phyloP scores from a whole-genome alignment of 495 filamentous ascomycete species.

The Penicillium daleae region DNA sequence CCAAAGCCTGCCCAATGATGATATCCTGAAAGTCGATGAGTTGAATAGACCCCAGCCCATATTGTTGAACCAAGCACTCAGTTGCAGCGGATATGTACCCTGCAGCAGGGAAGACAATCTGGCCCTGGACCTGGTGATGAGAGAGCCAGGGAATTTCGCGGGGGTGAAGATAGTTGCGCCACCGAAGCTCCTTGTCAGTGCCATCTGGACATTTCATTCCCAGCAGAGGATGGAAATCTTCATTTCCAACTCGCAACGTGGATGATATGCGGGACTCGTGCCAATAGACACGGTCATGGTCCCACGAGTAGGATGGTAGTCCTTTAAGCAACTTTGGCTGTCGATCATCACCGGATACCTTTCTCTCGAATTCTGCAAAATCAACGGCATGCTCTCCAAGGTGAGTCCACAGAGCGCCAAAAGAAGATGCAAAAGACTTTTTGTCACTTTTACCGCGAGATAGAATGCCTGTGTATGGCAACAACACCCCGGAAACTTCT shows the following conservation, averaged over 20 bases:
- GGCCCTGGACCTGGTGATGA: constrained; percentile 44
- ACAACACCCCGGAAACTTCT: constrained; percentile 11
- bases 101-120: constrained; percentile 62
- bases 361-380: constrained; percentile 16
- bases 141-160: constrained; percentile 46
- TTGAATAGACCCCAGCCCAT: constrained; percentile 20
- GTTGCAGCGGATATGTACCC: constrained; percentile 60
- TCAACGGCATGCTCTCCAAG: constrained; percentile 33
- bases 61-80: constrained; percentile 45
- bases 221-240: constrained; percentile 35
- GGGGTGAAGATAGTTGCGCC: constrained; percentile 40
- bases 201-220: constrained; percentile 30
- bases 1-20: constrained; percentile 51
- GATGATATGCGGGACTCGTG: constrained; percentile 49
- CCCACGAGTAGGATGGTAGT: constrained; percentile 57
- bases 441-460: constrained; percentile 41
- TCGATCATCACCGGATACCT: background rate
- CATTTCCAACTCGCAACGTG: constrained; percentile 18
- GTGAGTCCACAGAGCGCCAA: constrained; percentile 54
- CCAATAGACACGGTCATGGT: constrained; percentile 52
- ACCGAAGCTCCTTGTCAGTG: constrained; percentile 29
- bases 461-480: constrained; percentile 48
- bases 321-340: constrained; percentile 29
- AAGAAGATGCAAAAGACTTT: constrained; percentile 46
- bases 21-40: constrained; percentile 42